Evolutionary conservation across 75 land plant species (phyloP).

Genomic region (Cryptomeria japonica): DNA sequence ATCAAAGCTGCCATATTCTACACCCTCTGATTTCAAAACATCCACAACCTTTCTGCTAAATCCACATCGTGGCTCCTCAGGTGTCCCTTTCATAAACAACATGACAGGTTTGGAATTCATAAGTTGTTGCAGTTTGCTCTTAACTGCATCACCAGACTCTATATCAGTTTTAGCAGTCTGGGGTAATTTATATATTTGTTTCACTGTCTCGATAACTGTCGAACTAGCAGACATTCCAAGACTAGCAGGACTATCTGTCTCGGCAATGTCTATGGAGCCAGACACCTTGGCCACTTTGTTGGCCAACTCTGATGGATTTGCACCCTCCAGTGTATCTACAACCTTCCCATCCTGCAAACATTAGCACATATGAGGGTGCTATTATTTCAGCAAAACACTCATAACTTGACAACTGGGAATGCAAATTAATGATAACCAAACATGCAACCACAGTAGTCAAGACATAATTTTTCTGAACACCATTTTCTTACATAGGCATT

Average conservation of each 20-base stretch:
- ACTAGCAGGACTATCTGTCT: slow-evolving; percentile 78
- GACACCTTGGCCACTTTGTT: slow-evolving; percentile 86
- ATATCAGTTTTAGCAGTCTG: slow-evolving; percentile 8
- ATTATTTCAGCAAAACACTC: neutral
- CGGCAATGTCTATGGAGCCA: slow-evolving; percentile 37
- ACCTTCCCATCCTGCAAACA: slow-evolving; percentile 78
- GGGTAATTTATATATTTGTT: slow-evolving; percentile 40
- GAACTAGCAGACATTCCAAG: slow-evolving; percentile 72
- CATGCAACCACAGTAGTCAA: too few relatives aligned
- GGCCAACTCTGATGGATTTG: slow-evolving; percentile 88
- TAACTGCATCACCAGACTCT: slow-evolving; percentile 27
- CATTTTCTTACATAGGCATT: neutral
- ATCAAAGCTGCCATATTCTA: slow-evolving; percentile 82
- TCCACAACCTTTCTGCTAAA: slow-evolving; percentile 82
- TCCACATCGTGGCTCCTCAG: slow-evolving; percentile 80
- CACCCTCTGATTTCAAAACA: slow-evolving; percentile 63
- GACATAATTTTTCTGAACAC: neutral
- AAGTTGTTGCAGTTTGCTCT: slow-evolving; percentile 51
- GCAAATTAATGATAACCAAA: neutral
- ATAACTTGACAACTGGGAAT: neutral
- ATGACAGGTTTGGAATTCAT: slow-evolving; percentile 63
- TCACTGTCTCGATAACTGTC: slow-evolving; percentile 54
- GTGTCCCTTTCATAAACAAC: slow-evolving; percentile 91
- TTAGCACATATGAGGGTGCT: slow-evolving; percentile 4
- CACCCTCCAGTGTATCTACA: slow-evolving; percentile 90